A percentile compares a stretch with the other conserved stretches of the same genome.
Evolutionary conservation across 495 filamentous ascomycete genomes (phyloP).

Genomic region (Jackrogersella minutella): DNA sequence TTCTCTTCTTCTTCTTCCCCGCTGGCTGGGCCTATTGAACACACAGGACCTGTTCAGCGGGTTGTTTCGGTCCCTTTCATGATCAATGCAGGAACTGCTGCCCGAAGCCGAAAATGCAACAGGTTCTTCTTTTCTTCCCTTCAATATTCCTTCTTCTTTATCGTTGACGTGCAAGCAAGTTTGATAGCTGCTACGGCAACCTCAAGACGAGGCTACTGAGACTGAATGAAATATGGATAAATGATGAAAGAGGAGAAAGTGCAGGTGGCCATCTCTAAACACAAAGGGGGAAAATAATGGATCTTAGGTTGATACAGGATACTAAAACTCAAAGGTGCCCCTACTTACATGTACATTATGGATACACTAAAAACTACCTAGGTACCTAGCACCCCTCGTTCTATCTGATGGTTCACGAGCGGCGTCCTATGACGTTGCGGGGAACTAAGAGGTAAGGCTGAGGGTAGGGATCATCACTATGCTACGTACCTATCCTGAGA

Average conservation of each 20-base stretch:
- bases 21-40: constrained; percentile 14
- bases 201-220: not conserved
- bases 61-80: constrained; percentile 18
- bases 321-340: not conserved
- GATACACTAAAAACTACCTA: constrained; percentile 2
- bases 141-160: constrained; percentile 1
- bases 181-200: not conserved
- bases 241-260: constrained; percentile 26
- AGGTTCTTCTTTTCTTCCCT: too few species aligned
- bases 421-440: constrained; percentile 31
- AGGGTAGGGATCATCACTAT: constrained; percentile 16
- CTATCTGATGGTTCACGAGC: constrained; percentile 28
- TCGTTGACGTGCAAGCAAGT: not conserved
- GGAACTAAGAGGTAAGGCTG: constrained; percentile 23
- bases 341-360: not conserved
- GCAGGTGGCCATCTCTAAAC: constrained; percentile 6
- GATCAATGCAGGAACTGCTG: constrained; percentile 16
- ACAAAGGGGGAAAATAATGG: constrained; percentile 26
- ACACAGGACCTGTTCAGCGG: constrained; percentile 14
- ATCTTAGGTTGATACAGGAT: constrained; percentile 7
- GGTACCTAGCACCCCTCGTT: constrained; percentile 32
- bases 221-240: constrained; percentile 15
- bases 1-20: not conserved
- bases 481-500: constrained; percentile 10
- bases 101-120: not conserved